These are phyloP conservation scores for Syzygium malaccense DNA, from an alignment of 441 rosid genomes.

Conservation along the genomic window DNA sequence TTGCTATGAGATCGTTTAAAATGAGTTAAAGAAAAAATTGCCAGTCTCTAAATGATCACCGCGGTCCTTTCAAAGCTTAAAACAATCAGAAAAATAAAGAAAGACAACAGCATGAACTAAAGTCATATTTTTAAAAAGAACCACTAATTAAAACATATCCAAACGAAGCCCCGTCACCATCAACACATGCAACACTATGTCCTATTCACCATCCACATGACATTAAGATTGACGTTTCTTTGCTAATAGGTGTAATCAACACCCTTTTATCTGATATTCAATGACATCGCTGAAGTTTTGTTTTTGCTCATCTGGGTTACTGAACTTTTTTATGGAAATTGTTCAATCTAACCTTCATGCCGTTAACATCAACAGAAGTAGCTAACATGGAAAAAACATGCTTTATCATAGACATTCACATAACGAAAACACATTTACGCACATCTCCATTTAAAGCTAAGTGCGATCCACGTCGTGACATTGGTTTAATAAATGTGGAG, in stretches of 20 bases:
- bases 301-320: not conserved
- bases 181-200: not conserved
- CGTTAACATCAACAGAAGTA: not conserved
- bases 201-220: not conserved
- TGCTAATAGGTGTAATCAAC: not conserved
- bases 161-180: not conserved
- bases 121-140: not conserved
- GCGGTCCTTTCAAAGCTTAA: not conserved
- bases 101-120: not conserved
- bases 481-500: not conserved
- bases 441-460: not conserved
- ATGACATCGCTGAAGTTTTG: not conserved
- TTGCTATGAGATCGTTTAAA: not conserved
- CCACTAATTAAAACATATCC: not conserved
- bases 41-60: not conserved
- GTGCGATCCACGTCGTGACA: not conserved
- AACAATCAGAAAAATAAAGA: not conserved
- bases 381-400: not conserved
- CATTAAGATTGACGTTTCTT: not conserved
- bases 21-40: not conserved
- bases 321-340: not conserved
- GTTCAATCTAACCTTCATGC: not conserved
- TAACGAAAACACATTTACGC: not conserved
- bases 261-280: not conserved
- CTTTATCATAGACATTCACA: not conserved